Evolutionary conservation across 2,329 filamentous ascomycete species (phyloP), one percentile per base, ranked within the genome.

Genomic region (Pseudofabraea citricarpa): DNA sequence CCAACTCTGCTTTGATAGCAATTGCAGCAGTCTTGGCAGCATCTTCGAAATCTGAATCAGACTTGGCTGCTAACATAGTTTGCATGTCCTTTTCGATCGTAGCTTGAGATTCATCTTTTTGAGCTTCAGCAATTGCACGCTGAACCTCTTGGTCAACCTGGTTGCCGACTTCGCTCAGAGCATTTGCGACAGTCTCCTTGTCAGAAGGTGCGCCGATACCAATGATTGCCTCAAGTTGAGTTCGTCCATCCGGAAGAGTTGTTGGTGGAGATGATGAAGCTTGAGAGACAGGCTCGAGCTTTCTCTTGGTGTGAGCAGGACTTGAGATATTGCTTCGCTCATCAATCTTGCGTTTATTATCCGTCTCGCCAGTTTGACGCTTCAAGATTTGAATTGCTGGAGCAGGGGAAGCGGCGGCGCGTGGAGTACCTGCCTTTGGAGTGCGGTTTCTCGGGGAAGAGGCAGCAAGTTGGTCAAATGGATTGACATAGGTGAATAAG

Each of bases 401-500:
- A 9, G 42, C 22, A 21, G 42, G 23, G 4, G 58, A 57, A 36
- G 60, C 57, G 51, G 71, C 69, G 8, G 73, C 67, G 33, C 70
- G 40, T 40, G 47, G 40, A 4, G 46, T 49, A 12, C 59, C 58
- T 39, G 62, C 58, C 54, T 73, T 73, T n/a, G 75, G 71, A 20
- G 74, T 74, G 43, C 67, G 69, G 50, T 78, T 79, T 41, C 77
- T 75, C 27, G 81, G 79, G 48, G 81, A 85, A 3, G 80, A 80
- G 33, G 81, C 79, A 45, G 80, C 76, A 48, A 87, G 67, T 56
- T 84, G 74, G 45, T 87, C 82, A 55, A 87, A 87, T 1, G 83
- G 83, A 55, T 87, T 87, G 55, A 81, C 73, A 63, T 87, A 86
- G 21, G 75, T 85, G 61, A 87, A 87, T 42, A 83, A 49, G 40